Conservation (phyloP, 1,284 basidiomycete species). For the Bondarzewia mesenterica region DNA sequence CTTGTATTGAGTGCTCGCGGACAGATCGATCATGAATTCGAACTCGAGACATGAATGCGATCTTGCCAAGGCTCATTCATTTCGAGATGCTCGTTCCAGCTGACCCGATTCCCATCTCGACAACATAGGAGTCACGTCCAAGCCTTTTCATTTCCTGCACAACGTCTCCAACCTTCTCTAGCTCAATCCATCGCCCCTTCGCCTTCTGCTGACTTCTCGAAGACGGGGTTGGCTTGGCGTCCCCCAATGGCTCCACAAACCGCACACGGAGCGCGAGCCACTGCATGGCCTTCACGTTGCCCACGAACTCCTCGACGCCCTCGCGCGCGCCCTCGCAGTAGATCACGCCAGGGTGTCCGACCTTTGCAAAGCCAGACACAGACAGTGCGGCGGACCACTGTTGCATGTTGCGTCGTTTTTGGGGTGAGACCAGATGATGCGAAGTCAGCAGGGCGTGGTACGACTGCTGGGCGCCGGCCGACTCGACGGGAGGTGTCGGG, state of each 20-base stretch:
- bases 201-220: background rate
- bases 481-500: background rate
- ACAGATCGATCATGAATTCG: too few species aligned
- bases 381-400: constrained; percentile 50
- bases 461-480: constrained; percentile 6
- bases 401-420: constrained; percentile 57
- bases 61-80: too few species aligned
- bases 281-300: constrained; percentile 66
- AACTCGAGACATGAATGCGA: too few species aligned
- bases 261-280: constrained; percentile 67
- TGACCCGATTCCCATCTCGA: constrained; percentile 58
- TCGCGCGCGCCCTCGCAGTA: constrained; percentile 51
- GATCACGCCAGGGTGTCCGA: constrained; percentile 68
- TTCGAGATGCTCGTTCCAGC: background rate
- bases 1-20: too few species aligned
- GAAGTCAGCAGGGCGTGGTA: constrained; percentile 65
- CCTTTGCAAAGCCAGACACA: constrained; percentile 61
- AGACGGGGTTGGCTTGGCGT: background rate
- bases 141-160: constrained; percentile 55
- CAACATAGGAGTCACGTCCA: constrained; percentile 46
- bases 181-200: constrained; percentile 38
- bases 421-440: constrained; percentile 64
- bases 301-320: constrained; percentile 55
- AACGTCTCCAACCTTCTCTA: constrained; percentile 64
- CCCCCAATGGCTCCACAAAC: constrained; percentile 38